Evolutionary conservation across 108 stramenopile species (phyloP).

Genomic region (Nitzschia sp.): DNA sequence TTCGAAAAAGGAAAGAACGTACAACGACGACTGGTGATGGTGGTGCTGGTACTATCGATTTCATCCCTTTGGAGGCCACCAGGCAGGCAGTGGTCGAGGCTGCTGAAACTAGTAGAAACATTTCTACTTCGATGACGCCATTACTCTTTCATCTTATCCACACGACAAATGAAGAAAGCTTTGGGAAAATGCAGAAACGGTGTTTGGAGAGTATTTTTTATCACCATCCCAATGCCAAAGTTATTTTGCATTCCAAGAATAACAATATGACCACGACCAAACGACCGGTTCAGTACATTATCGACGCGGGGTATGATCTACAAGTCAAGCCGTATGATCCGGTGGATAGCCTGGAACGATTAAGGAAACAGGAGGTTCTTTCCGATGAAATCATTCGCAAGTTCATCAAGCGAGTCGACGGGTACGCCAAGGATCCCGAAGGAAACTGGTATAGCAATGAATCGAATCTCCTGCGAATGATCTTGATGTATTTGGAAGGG

Average conservation of each 20-base stretch:
- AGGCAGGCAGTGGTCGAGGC: not conserved
- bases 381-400: not conserved
- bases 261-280: not conserved
- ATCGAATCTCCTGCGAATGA: not conserved
- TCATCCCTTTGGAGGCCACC: not conserved
- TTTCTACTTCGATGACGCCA: not conserved
- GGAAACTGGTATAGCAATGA: conserved; percentile 2
- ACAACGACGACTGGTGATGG: too few relatives aligned
- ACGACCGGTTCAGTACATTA: not conserved
- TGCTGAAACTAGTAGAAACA: not conserved
- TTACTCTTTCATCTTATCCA: conserved; percentile 9
- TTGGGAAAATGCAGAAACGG: not conserved
- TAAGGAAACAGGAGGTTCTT: not conserved
- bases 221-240: conserved; percentile 4
- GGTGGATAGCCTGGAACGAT: not conserved
- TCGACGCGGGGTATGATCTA: not conserved
- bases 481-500: not conserved
- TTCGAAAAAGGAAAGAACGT: too few relatives aligned
- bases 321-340: not conserved
- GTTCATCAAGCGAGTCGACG: not conserved
- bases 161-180: not conserved
- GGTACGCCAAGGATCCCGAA: not conserved
- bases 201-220: conserved; percentile 6
- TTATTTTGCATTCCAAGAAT: not conserved
- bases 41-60: too few relatives aligned